These are phyloP conservation scores for Guyanaporus albipodus DNA, from an alignment of 768 basidiomycete species.

Conservation along the genomic window DNA sequence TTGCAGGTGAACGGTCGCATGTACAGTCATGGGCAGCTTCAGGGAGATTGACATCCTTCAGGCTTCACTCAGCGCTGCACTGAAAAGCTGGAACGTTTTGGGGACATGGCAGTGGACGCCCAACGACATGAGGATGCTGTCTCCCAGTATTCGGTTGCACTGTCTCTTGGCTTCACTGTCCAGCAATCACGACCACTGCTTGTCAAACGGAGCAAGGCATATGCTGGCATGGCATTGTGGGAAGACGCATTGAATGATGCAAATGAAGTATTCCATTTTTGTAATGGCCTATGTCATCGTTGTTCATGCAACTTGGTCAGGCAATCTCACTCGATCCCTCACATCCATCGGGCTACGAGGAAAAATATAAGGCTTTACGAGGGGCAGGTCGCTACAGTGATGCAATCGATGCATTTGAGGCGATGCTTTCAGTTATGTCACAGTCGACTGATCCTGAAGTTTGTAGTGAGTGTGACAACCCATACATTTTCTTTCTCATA, in stretches of 20 bases:
- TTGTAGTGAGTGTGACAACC: too few species aligned
- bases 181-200: not conserved
- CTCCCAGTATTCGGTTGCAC: too few species aligned
- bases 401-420: not conserved
- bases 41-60: too few species aligned
- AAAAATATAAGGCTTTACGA: not conserved
- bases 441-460: not conserved
- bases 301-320: not conserved
- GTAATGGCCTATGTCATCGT: too few species aligned
- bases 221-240: not conserved
- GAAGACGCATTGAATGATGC: constrained; percentile 1
- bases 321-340: not conserved
- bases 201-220: not conserved
- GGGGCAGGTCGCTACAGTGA: not conserved
- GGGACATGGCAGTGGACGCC: not conserved
- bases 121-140: not conserved
- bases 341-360: constrained; percentile 1
- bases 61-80: not conserved
- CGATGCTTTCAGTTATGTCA: not conserved
- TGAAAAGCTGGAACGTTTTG: not conserved
- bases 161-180: too few species aligned
- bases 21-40: too few species aligned
- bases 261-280: not conserved
- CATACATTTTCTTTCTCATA: too few species aligned
- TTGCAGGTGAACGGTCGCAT: too few species aligned